Evolutionary conservation across 345 rosid genomes (phyloP), one percentile per base, ranked within the genome.

Genomic region (Limnanthes douglasii): DNA sequence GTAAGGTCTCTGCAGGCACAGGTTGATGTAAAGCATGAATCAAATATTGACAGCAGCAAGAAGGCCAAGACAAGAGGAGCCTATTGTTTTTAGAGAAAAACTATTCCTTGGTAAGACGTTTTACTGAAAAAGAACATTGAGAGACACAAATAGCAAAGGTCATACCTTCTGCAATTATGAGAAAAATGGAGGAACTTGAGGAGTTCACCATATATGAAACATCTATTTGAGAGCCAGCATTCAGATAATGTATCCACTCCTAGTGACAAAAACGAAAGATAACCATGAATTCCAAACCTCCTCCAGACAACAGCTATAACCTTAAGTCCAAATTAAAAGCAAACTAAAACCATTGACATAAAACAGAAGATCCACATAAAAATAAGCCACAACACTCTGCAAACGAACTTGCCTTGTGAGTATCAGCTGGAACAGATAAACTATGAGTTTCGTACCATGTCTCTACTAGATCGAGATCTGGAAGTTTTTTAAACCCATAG

Each of bases 131-230:
- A n/a, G n/a, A n/a, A n/a, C n/a, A n/a, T n/a, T n/a, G n/a, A n/a
- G n/a, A n/a, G n/a, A n/a, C n/a, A n/a, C n/a, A n/a, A n/a, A n/a
- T n/a, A n/a, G n/a, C n/a, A n/a, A n/a, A n/a, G n/a, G 27, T 14
- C 38, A 20, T 75, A 90, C 99, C 99, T 78, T 90, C 66, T 24
- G 96, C 94, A 54, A 90, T 57, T 34, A 85, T 51, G 37, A 90
- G 80, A 38, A 64, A 77, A 21, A 80, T 47, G 27, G 86, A 73
- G 29, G 93, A 72, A 48, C 61, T 45, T 2, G 50, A 14, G 38
- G 77, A 62, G 48, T 57, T 75, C 52, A 85, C 67, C 5, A 32
- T 53, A 55, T 80, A 85, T 15, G 80, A 60, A 41, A 90, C 69
- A 50, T 71, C 78, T 8, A 90, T 47, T 21, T 75, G 76, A 39